Percentiles rank a stretch among this genome's conserved stretches.
These are phyloP conservation scores for Rhizopogon sp. DNA, from an alignment of 768 basidiomycete species.

Conservation along the genomic window DNA sequence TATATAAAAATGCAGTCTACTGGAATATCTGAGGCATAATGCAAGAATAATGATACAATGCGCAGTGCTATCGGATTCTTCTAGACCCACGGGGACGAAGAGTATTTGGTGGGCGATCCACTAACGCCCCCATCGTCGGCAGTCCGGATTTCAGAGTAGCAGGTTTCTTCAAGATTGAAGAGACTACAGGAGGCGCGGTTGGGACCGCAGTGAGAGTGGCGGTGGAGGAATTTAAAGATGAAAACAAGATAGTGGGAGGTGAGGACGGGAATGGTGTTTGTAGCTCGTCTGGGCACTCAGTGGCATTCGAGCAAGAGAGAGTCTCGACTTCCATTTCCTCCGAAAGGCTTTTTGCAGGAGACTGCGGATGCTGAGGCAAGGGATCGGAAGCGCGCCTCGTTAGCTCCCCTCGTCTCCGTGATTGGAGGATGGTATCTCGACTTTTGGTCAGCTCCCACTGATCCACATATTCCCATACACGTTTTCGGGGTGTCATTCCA, in stretches of 20 bases:
- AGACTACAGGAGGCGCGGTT: slow-evolving; percentile 5
- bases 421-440: slow-evolving; percentile 54
- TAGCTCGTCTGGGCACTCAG: slow-evolving; percentile 9
- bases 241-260: slow-evolving; percentile 27
- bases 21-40: background rate
- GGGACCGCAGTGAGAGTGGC: slow-evolving; percentile 15
- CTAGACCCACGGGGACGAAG: slow-evolving; percentile 28
- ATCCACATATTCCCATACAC: slow-evolving; percentile 63
- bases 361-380: slow-evolving; percentile 30
- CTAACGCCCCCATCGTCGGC: slow-evolving; percentile 21
- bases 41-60: slow-evolving; percentile 1
- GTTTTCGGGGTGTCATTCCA: slow-evolving; percentile 75
- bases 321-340: slow-evolving; percentile 19
- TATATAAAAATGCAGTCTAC: background rate
- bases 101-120: slow-evolving; percentile 30
- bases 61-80: slow-evolving; percentile 16
- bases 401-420: slow-evolving; percentile 37
- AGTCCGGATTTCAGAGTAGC: slow-evolving; percentile 15
- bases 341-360: slow-evolving; percentile 12
- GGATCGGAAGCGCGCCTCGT: slow-evolving; percentile 29
- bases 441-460: slow-evolving; percentile 67
- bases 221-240: slow-evolving; percentile 35
- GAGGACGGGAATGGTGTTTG: slow-evolving; percentile 12
- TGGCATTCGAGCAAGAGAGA: background rate
- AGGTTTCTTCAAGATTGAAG: slow-evolving; percentile 18